Evolutionary conservation across 805 yeast species (phyloP).

Genomic region (Starmerella stigmatis): DNA sequence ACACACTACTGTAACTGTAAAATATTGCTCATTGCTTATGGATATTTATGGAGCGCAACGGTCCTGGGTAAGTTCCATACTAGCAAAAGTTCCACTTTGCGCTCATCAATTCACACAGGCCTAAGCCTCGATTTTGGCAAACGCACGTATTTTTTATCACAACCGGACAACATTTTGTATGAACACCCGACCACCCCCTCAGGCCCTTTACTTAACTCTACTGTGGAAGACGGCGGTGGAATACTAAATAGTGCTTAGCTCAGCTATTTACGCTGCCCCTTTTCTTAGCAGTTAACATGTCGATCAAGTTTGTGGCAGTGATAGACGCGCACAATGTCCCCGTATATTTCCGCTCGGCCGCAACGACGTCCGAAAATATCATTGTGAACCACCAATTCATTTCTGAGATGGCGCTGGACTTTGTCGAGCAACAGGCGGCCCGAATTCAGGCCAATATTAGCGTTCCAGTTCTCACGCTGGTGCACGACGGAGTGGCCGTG

Average conservation of each 20-base stretch:
- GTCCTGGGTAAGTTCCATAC: too few relatives aligned
- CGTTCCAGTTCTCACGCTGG: constrained; percentile 25
- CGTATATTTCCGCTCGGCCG: constrained; percentile 18
- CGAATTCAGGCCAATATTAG: constrained; percentile 15
- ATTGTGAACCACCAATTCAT: constrained; percentile 28
- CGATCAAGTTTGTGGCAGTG: constrained; percentile 21
- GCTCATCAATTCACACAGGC: too few relatives aligned
- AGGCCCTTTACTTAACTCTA: too few relatives aligned
- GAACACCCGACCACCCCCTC: too few relatives aligned
- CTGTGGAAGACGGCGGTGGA: too few relatives aligned
- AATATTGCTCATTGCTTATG: too few relatives aligned
- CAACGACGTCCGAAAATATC: constrained; percentile 1
- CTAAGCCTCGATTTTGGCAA: too few relatives aligned
- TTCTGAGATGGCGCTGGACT: constrained; percentile 33
- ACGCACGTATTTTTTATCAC: too few relatives aligned
- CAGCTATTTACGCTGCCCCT: background rate
- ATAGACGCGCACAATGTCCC: constrained; percentile 16
- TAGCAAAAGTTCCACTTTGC: too few relatives aligned
- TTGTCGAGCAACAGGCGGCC: constrained; percentile 23
- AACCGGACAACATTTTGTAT: too few relatives aligned
- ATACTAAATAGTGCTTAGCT: background rate
- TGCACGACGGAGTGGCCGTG: constrained; percentile 32
- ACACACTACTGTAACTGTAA: too few relatives aligned
- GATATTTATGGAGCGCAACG: too few relatives aligned
- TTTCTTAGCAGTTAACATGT: constrained; percentile 6